These are phyloP conservation scores for Dunaliella primolecta DNA, from an alignment of 139 green algal species.

Conservation along the genomic window DNA sequence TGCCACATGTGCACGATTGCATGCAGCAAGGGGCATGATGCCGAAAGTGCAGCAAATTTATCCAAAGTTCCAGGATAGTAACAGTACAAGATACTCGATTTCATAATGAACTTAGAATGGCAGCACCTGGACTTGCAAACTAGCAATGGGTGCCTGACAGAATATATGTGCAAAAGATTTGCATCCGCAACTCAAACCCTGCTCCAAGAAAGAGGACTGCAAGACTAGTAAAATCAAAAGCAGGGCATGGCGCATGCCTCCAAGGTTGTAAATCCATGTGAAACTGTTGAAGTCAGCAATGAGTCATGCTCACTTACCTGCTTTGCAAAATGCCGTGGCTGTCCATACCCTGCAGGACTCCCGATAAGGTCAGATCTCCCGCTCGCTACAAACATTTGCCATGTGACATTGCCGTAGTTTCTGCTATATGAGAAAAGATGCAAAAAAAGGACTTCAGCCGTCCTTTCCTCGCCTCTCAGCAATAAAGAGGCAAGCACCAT, in stretches of 20 bases:
- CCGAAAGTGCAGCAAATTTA: no score
- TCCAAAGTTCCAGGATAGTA: background rate
- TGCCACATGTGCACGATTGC: background rate
- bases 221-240: no score
- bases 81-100: background rate
- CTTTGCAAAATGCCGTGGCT: background rate
- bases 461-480: background rate
- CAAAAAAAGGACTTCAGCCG: background rate
- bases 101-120: background rate
- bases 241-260: no score
- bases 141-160: no score
- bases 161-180: no score
- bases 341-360: background rate
- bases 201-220: no score
- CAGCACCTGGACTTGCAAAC: no score
- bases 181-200: no score
- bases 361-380: background rate
- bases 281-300: no score
- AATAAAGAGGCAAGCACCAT: background rate
- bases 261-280: no score
- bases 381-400: background rate
- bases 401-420: background rate
- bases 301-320: background rate
- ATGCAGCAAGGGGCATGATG: background rate
- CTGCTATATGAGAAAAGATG: background rate